Conservation (phyloP, 441 rosid species). For the Arabidopsis hybrid region DNA sequence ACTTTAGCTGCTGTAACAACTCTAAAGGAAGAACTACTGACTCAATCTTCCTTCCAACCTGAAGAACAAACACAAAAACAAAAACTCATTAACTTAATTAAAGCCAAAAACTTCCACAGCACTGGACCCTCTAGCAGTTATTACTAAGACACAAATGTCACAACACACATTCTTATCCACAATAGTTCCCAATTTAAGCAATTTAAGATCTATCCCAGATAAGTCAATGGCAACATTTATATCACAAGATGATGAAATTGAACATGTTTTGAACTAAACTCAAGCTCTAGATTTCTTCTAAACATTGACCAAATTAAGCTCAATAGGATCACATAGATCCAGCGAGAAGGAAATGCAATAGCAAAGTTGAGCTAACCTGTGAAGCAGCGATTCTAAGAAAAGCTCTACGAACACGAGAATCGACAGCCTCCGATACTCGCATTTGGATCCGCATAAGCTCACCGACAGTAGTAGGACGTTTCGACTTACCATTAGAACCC, state of each 20-base stretch:
- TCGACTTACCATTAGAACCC: conserved; percentile 64
- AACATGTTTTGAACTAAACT: not conserved
- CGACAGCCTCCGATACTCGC: conserved; percentile 75
- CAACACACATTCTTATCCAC: conserved; percentile 3
- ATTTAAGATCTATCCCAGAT: not conserved
- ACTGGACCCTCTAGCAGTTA: not conserved
- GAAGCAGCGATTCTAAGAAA: conserved; percentile 84
- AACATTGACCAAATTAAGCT: conserved; percentile 14
- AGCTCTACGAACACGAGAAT: conserved; percentile 89
- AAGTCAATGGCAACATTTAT: conserved; percentile 2
- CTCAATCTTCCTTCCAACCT: conserved; percentile 95
- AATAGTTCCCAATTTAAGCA: not conserved
- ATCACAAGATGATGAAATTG: conserved; percentile 8
- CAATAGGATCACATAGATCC: conserved; percentile 27
- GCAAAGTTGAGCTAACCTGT: conserved; percentile 61
- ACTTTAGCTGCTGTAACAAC: conserved; percentile 89
- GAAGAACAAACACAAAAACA: conserved; percentile 11
- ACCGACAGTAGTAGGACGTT: conserved; percentile 76
- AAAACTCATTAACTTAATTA: not conserved
- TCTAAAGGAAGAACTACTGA: conserved; percentile 89
- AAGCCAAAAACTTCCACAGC: not conserved
- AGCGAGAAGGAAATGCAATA: conserved; percentile 4
- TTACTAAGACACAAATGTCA: not conserved
- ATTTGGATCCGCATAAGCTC: conserved; percentile 95
- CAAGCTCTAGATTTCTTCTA: not conserved